A percentile compares a stretch with the other conserved stretches of the same genome.
Evolutionary conservation across 225 moss, liverwort and hornwort genomes (phyloP).

Genomic region (Polytrichum formosum): DNA sequence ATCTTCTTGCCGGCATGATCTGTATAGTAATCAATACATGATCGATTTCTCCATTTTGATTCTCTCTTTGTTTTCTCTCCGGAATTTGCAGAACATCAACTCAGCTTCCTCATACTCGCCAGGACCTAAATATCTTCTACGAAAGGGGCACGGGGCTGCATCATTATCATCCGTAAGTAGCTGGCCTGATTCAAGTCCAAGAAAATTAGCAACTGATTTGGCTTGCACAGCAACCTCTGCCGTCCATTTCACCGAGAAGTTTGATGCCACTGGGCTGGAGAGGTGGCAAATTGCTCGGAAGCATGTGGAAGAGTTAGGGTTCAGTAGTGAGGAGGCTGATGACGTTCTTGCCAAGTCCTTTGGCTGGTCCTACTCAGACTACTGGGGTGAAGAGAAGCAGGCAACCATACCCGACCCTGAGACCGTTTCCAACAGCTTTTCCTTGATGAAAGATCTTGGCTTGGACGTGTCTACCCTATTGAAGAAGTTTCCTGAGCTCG

Average conservation of each 20-base stretch:
- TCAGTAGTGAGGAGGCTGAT: slow-evolving; percentile 56
- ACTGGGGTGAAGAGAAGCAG: slow-evolving; percentile 76
- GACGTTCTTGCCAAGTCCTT: slow-evolving; percentile 70
- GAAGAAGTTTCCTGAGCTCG: slow-evolving; percentile 83
- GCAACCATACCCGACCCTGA: slow-evolving; percentile 55
- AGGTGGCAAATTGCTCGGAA: slow-evolving; percentile 59
- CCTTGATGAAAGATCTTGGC: slow-evolving; percentile 49
- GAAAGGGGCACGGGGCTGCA: background rate
- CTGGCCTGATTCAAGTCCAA: slow-evolving; percentile 7
- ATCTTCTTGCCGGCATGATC: background rate
- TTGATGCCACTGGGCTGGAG: slow-evolving; percentile 60
- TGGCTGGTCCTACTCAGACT: slow-evolving; percentile 85
- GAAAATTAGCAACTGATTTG: background rate
- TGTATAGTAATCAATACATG: background rate
- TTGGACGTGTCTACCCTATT: slow-evolving; percentile 51
- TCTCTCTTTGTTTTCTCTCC: background rate
- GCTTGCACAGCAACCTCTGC: slow-evolving; percentile 45
- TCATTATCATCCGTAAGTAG: background rate
- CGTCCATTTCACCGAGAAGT: slow-evolving; percentile 55
- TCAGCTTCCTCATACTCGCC: background rate
- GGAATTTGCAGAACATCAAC: slow-evolving; percentile 9
- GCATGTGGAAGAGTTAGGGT: slow-evolving; percentile 63
- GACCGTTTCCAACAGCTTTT: slow-evolving; percentile 37
- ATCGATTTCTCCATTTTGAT: too few relatives aligned
- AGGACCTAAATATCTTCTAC: slow-evolving; percentile 4